Conservation (phyloP, 2,329 filamentous ascomycete species). For the Arthroderma sp. region DNA sequence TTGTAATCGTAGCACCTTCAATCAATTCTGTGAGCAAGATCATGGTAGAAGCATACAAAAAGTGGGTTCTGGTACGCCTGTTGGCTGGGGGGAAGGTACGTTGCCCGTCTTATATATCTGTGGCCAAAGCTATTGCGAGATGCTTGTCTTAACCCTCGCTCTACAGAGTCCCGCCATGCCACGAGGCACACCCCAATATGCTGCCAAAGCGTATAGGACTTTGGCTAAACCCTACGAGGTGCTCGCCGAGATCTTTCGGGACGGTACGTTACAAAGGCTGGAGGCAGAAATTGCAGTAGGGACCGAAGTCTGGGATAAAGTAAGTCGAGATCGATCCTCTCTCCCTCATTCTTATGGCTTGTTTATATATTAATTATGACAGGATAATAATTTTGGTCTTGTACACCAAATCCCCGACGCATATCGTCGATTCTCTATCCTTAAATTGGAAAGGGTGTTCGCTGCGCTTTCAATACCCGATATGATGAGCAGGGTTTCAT, state of each 20-base stretch:
- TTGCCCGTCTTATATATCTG: background rate
- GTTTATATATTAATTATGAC: conserved; percentile 9
- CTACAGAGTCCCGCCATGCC: conserved; percentile 41
- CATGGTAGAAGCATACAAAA: conserved; percentile 84
- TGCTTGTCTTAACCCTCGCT: conserved; percentile 17
- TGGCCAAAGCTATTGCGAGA: background rate
- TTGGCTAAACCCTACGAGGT: conserved; percentile 58
- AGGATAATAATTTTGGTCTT: conserved; percentile 62
- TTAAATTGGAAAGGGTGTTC: conserved; percentile 62
- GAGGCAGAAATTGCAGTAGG: conserved; percentile 52
- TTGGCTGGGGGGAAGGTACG: conserved; percentile 53
- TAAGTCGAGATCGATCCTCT: conserved; percentile 22
- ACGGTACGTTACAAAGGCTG: conserved; percentile 46
- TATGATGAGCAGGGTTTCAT: conserved; percentile 27
- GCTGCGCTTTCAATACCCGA: conserved; percentile 47
- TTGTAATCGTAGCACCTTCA: conserved; percentile 55
- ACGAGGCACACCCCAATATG: conserved; percentile 29
- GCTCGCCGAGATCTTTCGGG: conserved; percentile 57
- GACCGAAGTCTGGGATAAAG: conserved; percentile 47
- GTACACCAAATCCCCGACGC: conserved; percentile 56
- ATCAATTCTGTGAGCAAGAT: conserved; percentile 56
- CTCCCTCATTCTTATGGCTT: background rate
- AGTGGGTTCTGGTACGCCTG: conserved; percentile 69
- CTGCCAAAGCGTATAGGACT: conserved; percentile 46
- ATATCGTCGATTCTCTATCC: conserved; percentile 64